Evolutionary conservation across 768 basidiomycete genomes (phyloP), one percentile per base, ranked within the genome.

Genomic region (Paxillus ammoniavirescens): DNA sequence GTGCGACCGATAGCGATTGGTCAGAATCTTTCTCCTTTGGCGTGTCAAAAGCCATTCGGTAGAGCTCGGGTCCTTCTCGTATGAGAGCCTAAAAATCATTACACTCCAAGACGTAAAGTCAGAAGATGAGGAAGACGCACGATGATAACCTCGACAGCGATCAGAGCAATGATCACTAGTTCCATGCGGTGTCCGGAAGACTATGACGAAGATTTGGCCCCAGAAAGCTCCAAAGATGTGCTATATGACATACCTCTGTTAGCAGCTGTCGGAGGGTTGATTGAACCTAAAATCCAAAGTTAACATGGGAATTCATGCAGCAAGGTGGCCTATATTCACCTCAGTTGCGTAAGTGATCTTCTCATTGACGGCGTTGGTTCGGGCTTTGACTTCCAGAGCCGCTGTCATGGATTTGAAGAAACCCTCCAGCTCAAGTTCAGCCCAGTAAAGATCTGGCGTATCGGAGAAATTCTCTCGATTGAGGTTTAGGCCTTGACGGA

Each of bases 101-200:
- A 54, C n/a, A 45, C 31, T 52, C 43, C 53, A 26, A 35, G 18
- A 15, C 7, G 18, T 14, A 7, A 28, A 45, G 2, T 2, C 37
- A 17, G 21, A 41, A 4, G 4, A 1, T 35, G 15, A 9, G 17
- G 7, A 42, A 28, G 33, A 74, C 85, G 66, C 63, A 94, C 93
- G 47, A 97, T 89, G 61, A 93, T 77, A n/a, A 94, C 93, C 69
- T 96, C 93, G 10, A 97, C 92, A 0, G 94, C 91, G 63, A 98
- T 97, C 46, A 98, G 86, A 1, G 83, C 79, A 59, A 98, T 98
- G 66, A 98, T 98, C 57, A 98, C 89, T 5, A 96, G 76, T 72
- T 98, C 96, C 89, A 98, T 94, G 2, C 89, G 84, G 64, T 97
- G 92, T 2, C 80, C 82, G 5, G 90, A 91, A 3, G 92, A 91